These are phyloP conservation scores for Acanthamoeba culbertsoni DNA, from an alignment of 208 protist genomes.

Conservation along the genomic window DNA sequence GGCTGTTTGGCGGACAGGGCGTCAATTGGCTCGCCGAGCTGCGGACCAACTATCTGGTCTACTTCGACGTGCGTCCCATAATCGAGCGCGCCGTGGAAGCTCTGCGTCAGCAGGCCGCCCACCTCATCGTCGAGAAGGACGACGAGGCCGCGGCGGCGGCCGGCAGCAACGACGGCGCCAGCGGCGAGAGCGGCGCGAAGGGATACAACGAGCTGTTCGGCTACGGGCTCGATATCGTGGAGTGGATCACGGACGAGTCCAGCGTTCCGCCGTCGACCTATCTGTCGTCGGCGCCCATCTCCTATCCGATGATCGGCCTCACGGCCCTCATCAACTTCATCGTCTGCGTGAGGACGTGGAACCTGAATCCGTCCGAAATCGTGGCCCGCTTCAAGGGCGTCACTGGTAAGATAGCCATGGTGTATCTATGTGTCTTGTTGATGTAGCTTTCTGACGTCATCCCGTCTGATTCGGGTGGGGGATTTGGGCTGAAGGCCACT, in stretches of 20 bases:
- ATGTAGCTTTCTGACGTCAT: too few species aligned
- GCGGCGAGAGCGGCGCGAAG: not conserved
- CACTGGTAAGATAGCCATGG: conserved; percentile 15
- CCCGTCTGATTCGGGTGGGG: too few species aligned
- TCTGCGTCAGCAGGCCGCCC: not conserved
- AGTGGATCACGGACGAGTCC: conserved; percentile 9
- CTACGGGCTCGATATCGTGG: conserved; percentile 51
- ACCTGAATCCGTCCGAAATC: conserved; percentile 67
- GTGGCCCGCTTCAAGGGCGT: conserved; percentile 61
- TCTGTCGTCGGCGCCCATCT: conserved; percentile 72
- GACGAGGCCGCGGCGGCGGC: not conserved
- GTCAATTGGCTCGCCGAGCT: conserved; percentile 61
- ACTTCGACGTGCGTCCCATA: conserved; percentile 34
- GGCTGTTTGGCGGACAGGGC: conserved; percentile 58
- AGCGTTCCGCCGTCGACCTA: conserved; percentile 56
- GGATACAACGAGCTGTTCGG: conserved; percentile 35
- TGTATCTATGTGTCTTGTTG: too few species aligned
- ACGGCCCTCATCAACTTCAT: conserved; percentile 79
- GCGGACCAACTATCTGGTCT: conserved; percentile 48
- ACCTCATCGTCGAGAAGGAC: not conserved
- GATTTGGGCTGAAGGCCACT: too few species aligned
- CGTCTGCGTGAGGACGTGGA: conserved; percentile 64
- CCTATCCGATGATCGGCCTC: conserved; percentile 78
- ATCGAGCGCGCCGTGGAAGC: conserved; percentile 46
- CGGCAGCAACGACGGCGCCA: not conserved